Base-by-base conservation (phyloP, 139 green algal genomes). In the Yamagishiella unicocca region DNA sequence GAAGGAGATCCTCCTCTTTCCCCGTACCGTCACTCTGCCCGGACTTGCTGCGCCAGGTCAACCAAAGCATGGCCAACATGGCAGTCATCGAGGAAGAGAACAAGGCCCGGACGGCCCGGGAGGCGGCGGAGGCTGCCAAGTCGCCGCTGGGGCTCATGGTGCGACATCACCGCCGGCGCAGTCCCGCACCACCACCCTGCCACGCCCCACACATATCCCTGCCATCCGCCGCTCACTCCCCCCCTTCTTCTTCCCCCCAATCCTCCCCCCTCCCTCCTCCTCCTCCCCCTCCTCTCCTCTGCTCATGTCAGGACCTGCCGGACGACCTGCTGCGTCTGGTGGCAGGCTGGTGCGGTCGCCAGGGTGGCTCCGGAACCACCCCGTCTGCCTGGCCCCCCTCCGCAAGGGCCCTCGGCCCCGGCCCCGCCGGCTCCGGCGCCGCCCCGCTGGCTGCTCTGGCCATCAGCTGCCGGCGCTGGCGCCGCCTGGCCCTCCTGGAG, bases 41-140 rank as follows among this genome's bases (percentile, higher is more conserved):
- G 19, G 24, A 29, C 37, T 37, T 54, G 38, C 37, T 14, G 25
- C 43, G 27, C 43, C 43, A 85, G 79, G 79, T 85, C 17, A 85
- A 86, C 37, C 37, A 84, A 22, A 75, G 67, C 53, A 90, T 90
- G 77, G 85, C 85, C 37, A 85, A 74, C 85, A 90, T 90, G 53
- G 67, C 78, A 14, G 53, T 83, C 14, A 85, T 89, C 22, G 76
- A 87, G 76, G 29, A 87, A 50, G 40, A 89, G 74, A 21, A 14
- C 7, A 67, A 68, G 54, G 35, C 37, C 35, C 35, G 54, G 38
- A 54, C 54, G 25, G 76, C 54, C 8, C 29, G 37, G 5, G 35
- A 72, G 54, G 54, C 54, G 22, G 76, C 54, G 19, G 76, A 53
- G 38, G 76, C 35, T 21, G 22, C 25, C 54, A 38, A 55, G 25